These are phyloP conservation scores for Chlorella variabilis DNA, from an alignment of 163 green algal genomes.

Conservation along the genomic window DNA sequence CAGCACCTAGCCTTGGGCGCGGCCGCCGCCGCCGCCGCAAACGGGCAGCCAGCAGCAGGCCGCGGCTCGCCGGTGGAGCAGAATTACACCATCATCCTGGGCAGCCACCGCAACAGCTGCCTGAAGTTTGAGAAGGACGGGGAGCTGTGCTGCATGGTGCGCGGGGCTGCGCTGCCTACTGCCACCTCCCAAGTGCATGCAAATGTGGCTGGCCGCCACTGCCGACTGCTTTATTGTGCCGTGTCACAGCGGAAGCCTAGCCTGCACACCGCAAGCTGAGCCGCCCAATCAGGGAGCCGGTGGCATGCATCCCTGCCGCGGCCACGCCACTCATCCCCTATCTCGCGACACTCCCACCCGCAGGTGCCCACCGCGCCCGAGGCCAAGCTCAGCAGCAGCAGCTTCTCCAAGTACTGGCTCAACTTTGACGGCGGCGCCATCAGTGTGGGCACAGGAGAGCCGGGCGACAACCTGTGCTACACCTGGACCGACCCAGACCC, in stretches of 20 bases:
- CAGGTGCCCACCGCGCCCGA: constrained; percentile 57
- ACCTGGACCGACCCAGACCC: constrained; percentile 66
- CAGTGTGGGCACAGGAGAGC: constrained; percentile 65
- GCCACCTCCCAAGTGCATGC: too few relatives aligned
- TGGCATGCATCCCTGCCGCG: too few relatives aligned
- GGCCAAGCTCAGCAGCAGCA: constrained; percentile 47
- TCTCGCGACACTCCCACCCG: too few relatives aligned
- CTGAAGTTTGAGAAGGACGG: constrained; percentile 83
- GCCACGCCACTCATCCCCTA: too few relatives aligned
- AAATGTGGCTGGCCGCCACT: too few relatives aligned
- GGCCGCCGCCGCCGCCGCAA: neutral
- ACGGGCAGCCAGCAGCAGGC: neutral
- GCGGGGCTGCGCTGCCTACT: neutral
- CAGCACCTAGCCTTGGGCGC: constrained; percentile 61
- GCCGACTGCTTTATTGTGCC: neutral
- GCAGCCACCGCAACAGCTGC: constrained; percentile 90
- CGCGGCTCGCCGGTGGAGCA: constrained; percentile 52
- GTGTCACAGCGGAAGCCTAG: too few relatives aligned
- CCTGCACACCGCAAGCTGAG: too few relatives aligned
- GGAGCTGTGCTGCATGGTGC: constrained; percentile 41
- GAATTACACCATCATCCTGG: constrained; percentile 93
- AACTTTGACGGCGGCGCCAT: constrained; percentile 74
- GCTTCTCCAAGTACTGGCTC: constrained; percentile 79
- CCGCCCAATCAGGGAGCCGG: too few relatives aligned
- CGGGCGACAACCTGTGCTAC: constrained; percentile 41